Conservation (phyloP, 495 filamentous ascomycete genomes). For the Aspergillus panamensis region DNA sequence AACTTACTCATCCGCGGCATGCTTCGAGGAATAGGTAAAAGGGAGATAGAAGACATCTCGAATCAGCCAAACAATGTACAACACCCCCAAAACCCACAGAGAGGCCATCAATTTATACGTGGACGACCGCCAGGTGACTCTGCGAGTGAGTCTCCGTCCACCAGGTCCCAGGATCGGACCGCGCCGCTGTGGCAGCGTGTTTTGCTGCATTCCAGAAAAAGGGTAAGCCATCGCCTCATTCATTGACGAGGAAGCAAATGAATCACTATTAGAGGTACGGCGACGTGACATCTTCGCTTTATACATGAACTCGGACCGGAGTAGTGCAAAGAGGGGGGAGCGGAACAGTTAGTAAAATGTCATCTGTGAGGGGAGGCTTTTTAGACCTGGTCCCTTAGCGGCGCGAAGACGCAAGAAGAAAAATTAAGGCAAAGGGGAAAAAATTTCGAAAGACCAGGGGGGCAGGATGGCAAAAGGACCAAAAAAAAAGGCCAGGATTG, state of each 20-base stretch:
- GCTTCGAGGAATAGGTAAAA: conserved; percentile 27
- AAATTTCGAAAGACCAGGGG: not conserved
- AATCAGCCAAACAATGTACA: conserved; percentile 49
- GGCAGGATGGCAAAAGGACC: too few relatives aligned
- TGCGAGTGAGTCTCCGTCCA: conserved; percentile 44
- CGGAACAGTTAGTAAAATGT: conserved; percentile 14
- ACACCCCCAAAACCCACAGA: conserved; percentile 44
- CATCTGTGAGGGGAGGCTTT: conserved; percentile 18
- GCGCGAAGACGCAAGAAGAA: conserved; percentile 10
- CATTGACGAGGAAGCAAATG: conserved; percentile 27
- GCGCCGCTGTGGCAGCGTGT: conserved; percentile 28
- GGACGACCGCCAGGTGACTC: conserved; percentile 50
- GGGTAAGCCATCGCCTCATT: conserved; percentile 41
- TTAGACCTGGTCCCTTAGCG: conserved; percentile 17
- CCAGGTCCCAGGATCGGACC: conserved; percentile 47
- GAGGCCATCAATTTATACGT: conserved; percentile 49
- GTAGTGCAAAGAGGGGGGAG: conserved; percentile 12
- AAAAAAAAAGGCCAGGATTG: conserved; percentile 6
- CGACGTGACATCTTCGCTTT: conserved; percentile 41
- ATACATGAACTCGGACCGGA: conserved; percentile 16
- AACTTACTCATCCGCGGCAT: conserved; percentile 24
- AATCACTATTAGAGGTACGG: conserved; percentile 43
- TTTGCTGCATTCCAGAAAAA: conserved; percentile 27
- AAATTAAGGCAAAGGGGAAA: conserved; percentile 12
- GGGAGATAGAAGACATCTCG: conserved; percentile 45